Evolutionary conservation across 2,329 filamentous ascomycete genomes (phyloP).

Genomic region (Monascus ruber): DNA sequence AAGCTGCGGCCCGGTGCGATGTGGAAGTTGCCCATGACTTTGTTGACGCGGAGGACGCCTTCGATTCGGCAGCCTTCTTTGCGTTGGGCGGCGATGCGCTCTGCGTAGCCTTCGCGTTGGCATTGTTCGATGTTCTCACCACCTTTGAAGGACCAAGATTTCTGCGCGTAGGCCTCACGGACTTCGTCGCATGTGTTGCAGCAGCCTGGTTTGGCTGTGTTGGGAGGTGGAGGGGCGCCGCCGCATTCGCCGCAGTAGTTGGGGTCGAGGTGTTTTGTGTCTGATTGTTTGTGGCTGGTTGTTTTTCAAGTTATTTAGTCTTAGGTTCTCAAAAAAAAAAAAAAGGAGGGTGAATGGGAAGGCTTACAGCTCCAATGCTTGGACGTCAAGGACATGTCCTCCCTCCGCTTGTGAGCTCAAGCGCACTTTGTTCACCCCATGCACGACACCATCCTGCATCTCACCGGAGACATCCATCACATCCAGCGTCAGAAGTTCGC

Average conservation of each 20-base stretch:
- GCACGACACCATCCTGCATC: conserved; percentile 85
- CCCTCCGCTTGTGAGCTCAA: conserved; percentile 62
- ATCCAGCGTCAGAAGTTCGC: conserved; percentile 89
- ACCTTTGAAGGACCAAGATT: conserved; percentile 86
- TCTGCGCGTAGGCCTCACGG: conserved; percentile 78
- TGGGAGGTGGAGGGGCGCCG: conserved; percentile 62
- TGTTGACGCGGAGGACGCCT: conserved; percentile 87
- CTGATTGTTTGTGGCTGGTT: conserved; percentile 57
- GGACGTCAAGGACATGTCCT: conserved; percentile 60
- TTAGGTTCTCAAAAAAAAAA: neutral
- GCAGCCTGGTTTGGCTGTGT: conserved; percentile 70
- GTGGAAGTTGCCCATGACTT: conserved; percentile 98
- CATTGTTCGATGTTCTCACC: conserved; percentile 94
- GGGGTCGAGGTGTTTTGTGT: conserved; percentile 70
- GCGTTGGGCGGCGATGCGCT: conserved; percentile 76
- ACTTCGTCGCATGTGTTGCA: conserved; percentile 98
- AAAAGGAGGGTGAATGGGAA: neutral
- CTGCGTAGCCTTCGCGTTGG: conserved; percentile 82
- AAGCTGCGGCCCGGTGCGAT: conserved; percentile 93
- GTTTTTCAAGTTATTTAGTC: conserved; percentile 1
- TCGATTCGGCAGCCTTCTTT: conserved; percentile 91
- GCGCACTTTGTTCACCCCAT: conserved; percentile 85
- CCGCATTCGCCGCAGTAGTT: conserved; percentile 91
- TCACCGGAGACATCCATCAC: conserved; percentile 99
- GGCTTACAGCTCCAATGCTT: conserved; percentile 55